Evolutionary conservation across 169 alveolate species (phyloP).

Genomic region (Theileria orientalis): DNA sequence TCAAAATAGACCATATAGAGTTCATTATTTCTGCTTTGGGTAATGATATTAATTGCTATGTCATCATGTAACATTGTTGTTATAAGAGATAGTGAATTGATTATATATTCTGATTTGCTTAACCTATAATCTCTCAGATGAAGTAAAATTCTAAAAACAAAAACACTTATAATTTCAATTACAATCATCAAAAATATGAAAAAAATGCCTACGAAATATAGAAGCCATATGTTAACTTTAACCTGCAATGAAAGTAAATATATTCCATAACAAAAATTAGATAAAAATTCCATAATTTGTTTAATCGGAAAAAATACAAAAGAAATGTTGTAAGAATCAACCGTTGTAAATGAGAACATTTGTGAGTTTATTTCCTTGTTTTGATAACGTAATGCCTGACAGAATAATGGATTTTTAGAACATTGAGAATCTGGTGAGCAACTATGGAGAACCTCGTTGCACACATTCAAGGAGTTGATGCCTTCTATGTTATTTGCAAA

Average conservation of each 20-base stretch:
- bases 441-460: no score
- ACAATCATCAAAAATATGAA: constrained; percentile 8
- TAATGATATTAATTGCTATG: constrained; percentile 25
- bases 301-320: constrained; percentile 15
- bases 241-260: no score
- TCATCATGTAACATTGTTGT: constrained; percentile 29
- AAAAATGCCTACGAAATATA: neutral
- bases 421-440: neutral
- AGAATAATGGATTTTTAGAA: no score
- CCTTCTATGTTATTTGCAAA: no score
- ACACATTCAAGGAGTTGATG: no score
- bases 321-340: constrained; percentile 37
- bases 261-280: constrained; percentile 11
- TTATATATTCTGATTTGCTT: constrained; percentile 16
- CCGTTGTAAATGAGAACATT: constrained; percentile 22
- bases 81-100: constrained; percentile 8
- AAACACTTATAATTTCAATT: constrained; percentile 25
- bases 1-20: constrained; percentile 20
- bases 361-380: constrained; percentile 35
- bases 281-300: constrained; percentile 6
- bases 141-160: neutral
- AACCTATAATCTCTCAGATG: constrained; percentile 37
- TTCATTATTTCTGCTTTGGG: constrained; percentile 33
- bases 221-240: neutral
- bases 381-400: constrained; percentile 35